A percentile compares a stretch with the other conserved stretches of the same genome.
phyloP scores from a whole-genome alignment of 1,284 basidiomycete genomes.

The Lentinus polychrous region DNA sequence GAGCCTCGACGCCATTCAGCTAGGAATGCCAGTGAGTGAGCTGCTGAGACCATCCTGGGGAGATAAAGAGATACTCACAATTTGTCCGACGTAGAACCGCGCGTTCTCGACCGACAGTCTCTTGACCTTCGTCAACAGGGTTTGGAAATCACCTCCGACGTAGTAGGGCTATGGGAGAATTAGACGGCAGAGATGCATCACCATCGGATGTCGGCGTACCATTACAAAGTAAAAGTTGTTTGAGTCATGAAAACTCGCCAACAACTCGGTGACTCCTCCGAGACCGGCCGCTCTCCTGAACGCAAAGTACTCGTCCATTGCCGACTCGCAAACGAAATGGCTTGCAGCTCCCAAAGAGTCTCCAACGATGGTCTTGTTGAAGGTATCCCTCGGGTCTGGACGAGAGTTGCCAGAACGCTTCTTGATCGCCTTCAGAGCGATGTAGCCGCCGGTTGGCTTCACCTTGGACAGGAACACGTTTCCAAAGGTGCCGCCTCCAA shows the following conservation, averaged over 20 bases:
- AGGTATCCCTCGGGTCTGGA: too few relatives aligned
- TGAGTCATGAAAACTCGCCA: constrained; percentile 5
- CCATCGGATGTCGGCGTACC: not conserved
- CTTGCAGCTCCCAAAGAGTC: too few relatives aligned
- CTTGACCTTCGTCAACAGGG: not conserved
- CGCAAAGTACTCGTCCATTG: constrained; percentile 1
- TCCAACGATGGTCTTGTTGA: too few relatives aligned
- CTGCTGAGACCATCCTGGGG: not conserved
- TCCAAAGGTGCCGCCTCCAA: too few relatives aligned
- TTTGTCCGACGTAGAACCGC: constrained; percentile 2
- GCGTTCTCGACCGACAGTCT: constrained; percentile 1
- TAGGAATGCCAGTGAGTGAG: not conserved
- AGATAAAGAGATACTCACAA: constrained; percentile 1
- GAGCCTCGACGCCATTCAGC: constrained; percentile 4
- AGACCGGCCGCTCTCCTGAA: not conserved
- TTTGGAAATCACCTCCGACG: constrained; percentile 5
- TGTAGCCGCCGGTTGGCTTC: too few relatives aligned
- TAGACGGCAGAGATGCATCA: not conserved
- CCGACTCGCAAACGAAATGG: not conserved
- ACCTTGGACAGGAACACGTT: too few relatives aligned
- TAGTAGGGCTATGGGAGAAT: constrained; percentile 4
- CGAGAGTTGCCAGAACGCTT: too few relatives aligned
- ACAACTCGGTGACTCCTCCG: not conserved
- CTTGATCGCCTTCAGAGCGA: too few relatives aligned
- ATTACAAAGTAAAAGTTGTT: constrained; percentile 8